Evolutionary conservation across 2,329 filamentous ascomycete genomes (phyloP).

Genomic region (Pseudogymnoascus sp.): DNA sequence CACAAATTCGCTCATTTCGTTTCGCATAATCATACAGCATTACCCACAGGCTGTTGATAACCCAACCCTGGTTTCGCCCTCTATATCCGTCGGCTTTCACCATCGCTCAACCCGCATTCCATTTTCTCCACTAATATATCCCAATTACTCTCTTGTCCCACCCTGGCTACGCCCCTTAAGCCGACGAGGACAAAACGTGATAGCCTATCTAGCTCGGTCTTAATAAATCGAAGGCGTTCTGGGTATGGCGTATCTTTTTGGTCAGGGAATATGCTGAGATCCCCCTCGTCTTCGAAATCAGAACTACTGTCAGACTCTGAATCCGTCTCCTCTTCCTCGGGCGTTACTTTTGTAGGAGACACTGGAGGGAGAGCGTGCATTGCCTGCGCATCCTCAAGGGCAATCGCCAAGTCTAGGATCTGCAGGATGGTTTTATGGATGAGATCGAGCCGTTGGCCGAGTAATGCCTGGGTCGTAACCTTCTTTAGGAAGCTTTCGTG

Average conservation of each 20-base stretch:
- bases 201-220: conserved; percentile 53
- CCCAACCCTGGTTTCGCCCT: neutral
- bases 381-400: conserved; percentile 53
- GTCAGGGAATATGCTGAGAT: conserved; percentile 25
- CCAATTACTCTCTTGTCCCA: conserved; percentile 64
- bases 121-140: conserved; percentile 75
- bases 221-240: conserved; percentile 47
- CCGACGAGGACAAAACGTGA: conserved; percentile 65
- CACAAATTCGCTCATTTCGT: neutral
- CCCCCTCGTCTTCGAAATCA: conserved; percentile 12
- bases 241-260: conserved; percentile 35
- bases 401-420: conserved; percentile 65
- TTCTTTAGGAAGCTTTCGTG: conserved; percentile 56
- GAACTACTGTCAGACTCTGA: conserved; percentile 23
- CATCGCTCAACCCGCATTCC: conserved; percentile 39
- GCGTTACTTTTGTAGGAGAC: conserved; percentile 16
- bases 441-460: conserved; percentile 58
- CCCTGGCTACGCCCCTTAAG: conserved; percentile 64
- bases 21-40: neutral
- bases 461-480: conserved; percentile 59
- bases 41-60: neutral
- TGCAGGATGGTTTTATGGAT: conserved; percentile 67
- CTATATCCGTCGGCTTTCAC: neutral
- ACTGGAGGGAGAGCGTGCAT: conserved; percentile 20
- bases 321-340: conserved; percentile 23